These are phyloP conservation scores for Lactifluus piperatus DNA, from an alignment of 768 basidiomycete genomes.

Conservation along the genomic window DNA sequence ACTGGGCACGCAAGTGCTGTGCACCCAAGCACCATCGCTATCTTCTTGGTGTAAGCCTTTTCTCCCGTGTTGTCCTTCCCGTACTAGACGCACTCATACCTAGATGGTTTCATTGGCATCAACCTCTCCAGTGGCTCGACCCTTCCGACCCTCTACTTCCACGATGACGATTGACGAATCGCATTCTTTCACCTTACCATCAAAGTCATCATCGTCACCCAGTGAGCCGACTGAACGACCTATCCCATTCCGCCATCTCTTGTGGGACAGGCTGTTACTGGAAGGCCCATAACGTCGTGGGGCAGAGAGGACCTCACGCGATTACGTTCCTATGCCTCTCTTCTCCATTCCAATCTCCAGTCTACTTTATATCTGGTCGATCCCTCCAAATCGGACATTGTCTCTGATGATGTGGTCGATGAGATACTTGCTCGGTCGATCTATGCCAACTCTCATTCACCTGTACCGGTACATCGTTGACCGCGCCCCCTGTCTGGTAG, in stretches of 20 bases:
- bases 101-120: conserved; percentile 83
- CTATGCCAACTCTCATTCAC: conserved; percentile 67
- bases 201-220: conserved; percentile 34
- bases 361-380: conserved; percentile 85
- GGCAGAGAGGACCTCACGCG: conserved; percentile 82
- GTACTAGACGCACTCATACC: background rate
- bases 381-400: conserved; percentile 87
- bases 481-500: conserved; percentile 49
- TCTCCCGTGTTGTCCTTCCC: background rate
- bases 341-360: conserved; percentile 81
- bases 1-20: too few species aligned
- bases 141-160: conserved; percentile 86
- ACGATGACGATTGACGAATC: conserved; percentile 99
- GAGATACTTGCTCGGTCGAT: conserved; percentile 78
- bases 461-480: conserved; percentile 74
- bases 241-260: conserved; percentile 58
- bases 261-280: conserved; percentile 33
- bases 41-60: conserved; percentile 68
- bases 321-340: conserved; percentile 64
- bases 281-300: conserved; percentile 47
- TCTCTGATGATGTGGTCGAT: conserved; percentile 81
- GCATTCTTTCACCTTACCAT: conserved; percentile 52
- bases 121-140: conserved; percentile 83
- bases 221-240: conserved; percentile 35
- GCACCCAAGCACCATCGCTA: conserved; percentile 69